Evolutionary conservation across 768 basidiomycete genomes (phyloP).

Genomic region (Leccinellum luteum): DNA sequence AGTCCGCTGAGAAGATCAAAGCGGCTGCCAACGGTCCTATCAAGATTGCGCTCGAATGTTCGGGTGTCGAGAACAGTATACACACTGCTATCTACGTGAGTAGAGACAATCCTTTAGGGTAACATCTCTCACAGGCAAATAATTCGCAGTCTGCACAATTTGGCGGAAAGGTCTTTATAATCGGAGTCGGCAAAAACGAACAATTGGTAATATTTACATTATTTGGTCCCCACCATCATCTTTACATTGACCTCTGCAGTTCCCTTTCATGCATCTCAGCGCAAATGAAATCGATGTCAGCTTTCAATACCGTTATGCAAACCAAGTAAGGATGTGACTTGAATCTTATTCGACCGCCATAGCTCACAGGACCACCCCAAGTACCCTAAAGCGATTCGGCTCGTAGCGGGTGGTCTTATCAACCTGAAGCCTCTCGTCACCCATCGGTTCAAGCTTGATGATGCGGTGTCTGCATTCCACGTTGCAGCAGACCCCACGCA

Average conservation of each 20-base stretch:
- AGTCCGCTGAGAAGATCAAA: conserved; percentile 53
- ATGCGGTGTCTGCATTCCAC: conserved; percentile 77
- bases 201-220: conserved; percentile 41
- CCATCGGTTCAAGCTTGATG: conserved; percentile 67
- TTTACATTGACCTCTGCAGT: conserved; percentile 32
- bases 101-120: neutral
- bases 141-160: conserved; percentile 54
- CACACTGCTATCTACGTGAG: conserved; percentile 57
- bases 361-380: conserved; percentile 22
- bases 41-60: conserved; percentile 59
- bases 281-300: conserved; percentile 68
- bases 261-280: conserved; percentile 72
- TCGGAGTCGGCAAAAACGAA: conserved; percentile 67
- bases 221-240: neutral
- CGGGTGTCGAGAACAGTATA: conserved; percentile 61
- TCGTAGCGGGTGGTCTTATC: conserved; percentile 72
- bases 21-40: conserved; percentile 47
- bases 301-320: conserved; percentile 69
- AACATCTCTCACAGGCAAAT: neutral
- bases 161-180: conserved; percentile 67
- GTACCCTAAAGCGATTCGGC: conserved; percentile 83
- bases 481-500: conserved; percentile 64
- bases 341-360: neutral
- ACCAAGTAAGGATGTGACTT: conserved; percentile 39
- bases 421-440: conserved; percentile 79